Evolutionary conservation across 352 stramenopile species (phyloP).

Genomic region (Globisporangium nodosum): DNA sequence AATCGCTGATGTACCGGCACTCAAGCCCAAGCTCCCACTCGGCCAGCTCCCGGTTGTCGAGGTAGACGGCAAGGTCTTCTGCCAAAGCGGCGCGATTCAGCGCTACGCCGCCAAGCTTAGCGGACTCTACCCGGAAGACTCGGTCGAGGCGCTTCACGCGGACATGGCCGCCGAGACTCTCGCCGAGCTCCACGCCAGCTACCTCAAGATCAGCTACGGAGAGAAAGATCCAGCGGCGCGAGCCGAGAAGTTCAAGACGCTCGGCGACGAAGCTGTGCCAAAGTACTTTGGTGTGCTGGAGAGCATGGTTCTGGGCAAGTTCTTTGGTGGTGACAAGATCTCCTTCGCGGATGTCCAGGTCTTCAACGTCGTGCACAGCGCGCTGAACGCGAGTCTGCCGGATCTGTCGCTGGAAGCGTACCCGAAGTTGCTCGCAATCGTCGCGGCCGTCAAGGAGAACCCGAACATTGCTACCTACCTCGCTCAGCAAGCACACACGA

Average conservation of each 20-base stretch:
- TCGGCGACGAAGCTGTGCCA: slow-evolving; percentile 5
- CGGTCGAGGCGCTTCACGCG: slow-evolving; percentile 18
- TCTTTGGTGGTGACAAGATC: slow-evolving; percentile 28
- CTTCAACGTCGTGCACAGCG: slow-evolving; percentile 37
- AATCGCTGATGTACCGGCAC: slow-evolving; percentile 18
- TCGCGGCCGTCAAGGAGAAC: slow-evolving; percentile 27
- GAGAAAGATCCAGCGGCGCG: slow-evolving; percentile 28
- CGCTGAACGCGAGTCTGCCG: slow-evolving; percentile 16
- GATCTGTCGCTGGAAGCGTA: slow-evolving; percentile 23
- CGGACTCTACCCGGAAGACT: slow-evolving; percentile 25
- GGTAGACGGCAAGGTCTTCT: slow-evolving; percentile 24
- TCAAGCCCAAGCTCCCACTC: slow-evolving; percentile 35
- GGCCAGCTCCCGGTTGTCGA: slow-evolving; percentile 34
- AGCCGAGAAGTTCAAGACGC: slow-evolving; percentile 30
- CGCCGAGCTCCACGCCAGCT: slow-evolving; percentile 5
- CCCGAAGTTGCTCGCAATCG: slow-evolving; percentile 30
- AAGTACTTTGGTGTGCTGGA: slow-evolving; percentile 14
- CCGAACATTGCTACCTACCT: slow-evolving; percentile 27
- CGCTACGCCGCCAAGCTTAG: slow-evolving; percentile 38
- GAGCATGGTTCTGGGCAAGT: slow-evolving; percentile 25
- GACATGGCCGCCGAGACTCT: slow-evolving; percentile 21
- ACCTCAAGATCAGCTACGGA: slow-evolving; percentile 20
- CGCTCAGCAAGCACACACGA: slow-evolving; percentile 15
- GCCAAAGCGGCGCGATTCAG: slow-evolving; percentile 35
- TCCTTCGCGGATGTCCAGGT: slow-evolving; percentile 36